Percentiles rank a stretch among this genome's conserved stretches.
Conservation (phyloP, 2,329 filamentous ascomycete genomes). For the Colletotrichum noveboracense region DNA sequence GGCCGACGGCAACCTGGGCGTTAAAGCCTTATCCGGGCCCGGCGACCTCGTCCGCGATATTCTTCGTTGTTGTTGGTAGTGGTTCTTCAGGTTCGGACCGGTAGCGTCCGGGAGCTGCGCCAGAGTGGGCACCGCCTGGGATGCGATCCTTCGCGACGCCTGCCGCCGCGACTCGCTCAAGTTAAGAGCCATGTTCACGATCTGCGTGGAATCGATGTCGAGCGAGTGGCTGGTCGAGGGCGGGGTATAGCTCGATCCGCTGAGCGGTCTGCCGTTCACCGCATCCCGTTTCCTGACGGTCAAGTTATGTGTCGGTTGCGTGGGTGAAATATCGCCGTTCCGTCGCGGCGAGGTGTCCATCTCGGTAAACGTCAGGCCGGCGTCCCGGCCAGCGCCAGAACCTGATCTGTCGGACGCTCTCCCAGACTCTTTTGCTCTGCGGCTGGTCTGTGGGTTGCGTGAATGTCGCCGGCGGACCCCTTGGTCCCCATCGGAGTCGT, state of each 20-base stretch:
- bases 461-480: constrained; percentile 32
- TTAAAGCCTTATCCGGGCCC: constrained; percentile 48
- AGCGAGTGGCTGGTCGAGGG: constrained; percentile 38
- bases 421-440: constrained; percentile 8
- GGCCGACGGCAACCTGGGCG: constrained; percentile 46
- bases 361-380: neutral
- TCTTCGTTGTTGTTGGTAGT: constrained; percentile 74
- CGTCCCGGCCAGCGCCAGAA: constrained; percentile 12
- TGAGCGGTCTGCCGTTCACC: constrained; percentile 25
- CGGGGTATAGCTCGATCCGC: constrained; percentile 15
- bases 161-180: constrained; percentile 80
- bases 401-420: constrained; percentile 6
- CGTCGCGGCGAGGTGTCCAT: neutral
- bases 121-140: constrained; percentile 54
- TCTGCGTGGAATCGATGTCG: constrained; percentile 82
- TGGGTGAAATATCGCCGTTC: constrained; percentile 4
- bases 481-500: constrained; percentile 33
- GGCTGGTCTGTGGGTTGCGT: constrained; percentile 22
- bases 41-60: constrained; percentile 67
- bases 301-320: neutral
- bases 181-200: constrained; percentile 90
- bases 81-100: constrained; percentile 67
- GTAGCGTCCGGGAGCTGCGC: constrained; percentile 58
- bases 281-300: constrained; percentile 20
- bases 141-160: constrained; percentile 64